Base-by-base conservation (phyloP, 192 early-diverging fungal species). In the Mortierella alpina region DNA sequence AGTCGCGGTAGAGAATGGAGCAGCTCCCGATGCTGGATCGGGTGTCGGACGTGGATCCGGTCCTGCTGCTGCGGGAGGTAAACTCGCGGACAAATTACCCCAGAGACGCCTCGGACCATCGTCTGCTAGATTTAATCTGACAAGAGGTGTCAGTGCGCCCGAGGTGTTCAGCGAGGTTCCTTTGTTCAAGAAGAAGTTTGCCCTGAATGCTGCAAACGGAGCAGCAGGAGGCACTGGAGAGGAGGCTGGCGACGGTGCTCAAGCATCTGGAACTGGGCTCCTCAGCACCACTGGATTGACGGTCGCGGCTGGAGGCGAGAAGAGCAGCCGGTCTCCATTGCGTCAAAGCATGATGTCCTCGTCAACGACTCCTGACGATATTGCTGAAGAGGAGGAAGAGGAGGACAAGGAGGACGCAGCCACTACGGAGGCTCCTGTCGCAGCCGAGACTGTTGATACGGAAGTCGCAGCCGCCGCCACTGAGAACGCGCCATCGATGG, bases 101-200 rank as follows among this genome's bases (percentile, higher is more conserved):
- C 59, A 50, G 20, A 54, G 70, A 54, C 77, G 70, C 52, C 45
- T 72, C 17, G 70, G 70, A 46, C 65, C 76, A 14, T 54, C 61
- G 18, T 40, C 59, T 17, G 44, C 31, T 1, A 46, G 66, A 7
- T 80, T 68, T 41, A 62, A 55, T 18, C 55, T 80, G 57, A 62
- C 70, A 40, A 66, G 77, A 45, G 70, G 70, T 48, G 77, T 80
- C 12, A 80, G 77, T 64, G 77, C 77, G 2, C 77, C 77, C 15
- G 77, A 80, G 60, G 72, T 80, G 77, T 80, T 80, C 53, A 72
- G 64, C 12, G 77, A 72, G 59, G 56, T 72, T 5, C 57, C 70
- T 1, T 23, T 66, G 18, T 69, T 64, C 58, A 67, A 64, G 65
- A 80, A 80, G 77, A 80, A 80, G 68, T 20, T 60, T 13, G 55